Base-by-base conservation (phyloP, 1,284 basidiomycete species). In the Volvariella volvacea region DNA sequence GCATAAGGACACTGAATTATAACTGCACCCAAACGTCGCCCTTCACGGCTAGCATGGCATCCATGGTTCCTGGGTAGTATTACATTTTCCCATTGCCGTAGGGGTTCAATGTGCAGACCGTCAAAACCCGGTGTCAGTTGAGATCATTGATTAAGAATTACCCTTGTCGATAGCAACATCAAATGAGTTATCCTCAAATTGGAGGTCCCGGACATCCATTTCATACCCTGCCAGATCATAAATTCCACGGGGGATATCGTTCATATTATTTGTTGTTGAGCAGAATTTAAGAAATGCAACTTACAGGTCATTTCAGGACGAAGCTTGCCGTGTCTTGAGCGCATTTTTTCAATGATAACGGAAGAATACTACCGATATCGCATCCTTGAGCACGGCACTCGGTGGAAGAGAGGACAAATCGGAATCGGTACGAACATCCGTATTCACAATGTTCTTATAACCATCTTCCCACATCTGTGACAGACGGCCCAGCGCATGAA, bases 111-210 rank as follows among this genome's bases (percentile, higher is more conserved):
- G 32, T 17, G 25, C 15, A 16, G 15, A 22, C 3, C 21, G 37
- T 10, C 28, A 36, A n/a, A 42, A 28, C 25, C 12, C 12, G 25
- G 12, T 28, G 25, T 19, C 19, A 39, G 25, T 39, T 21, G 22
- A 15, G 16, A 31, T 12, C 16, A 15, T 9, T 39, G 21, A n/a
- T 16, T 32, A 20, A 4, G n/a, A n/a, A 9, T 15, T 20, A 48
- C 88, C 91, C 76, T 95, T 96, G 65, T 96, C 92, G 40, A 96
- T 85, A 0, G 83, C 88, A 34, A 95, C 68, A 58, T 95, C 91
- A 56, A 95, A 92, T 1, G 75, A 73, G 1, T 65, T 67, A 43
- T 81, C 69, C 0, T 73, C 74, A 50, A 93, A 90, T 21, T 73
- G 63, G 14, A 96, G 67, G 21, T 80, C 61, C 19, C 92, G 74